Base-by-base conservation (phyloP, 371 early-diverging fungal genomes). In the Mortierella sp. region DNA sequence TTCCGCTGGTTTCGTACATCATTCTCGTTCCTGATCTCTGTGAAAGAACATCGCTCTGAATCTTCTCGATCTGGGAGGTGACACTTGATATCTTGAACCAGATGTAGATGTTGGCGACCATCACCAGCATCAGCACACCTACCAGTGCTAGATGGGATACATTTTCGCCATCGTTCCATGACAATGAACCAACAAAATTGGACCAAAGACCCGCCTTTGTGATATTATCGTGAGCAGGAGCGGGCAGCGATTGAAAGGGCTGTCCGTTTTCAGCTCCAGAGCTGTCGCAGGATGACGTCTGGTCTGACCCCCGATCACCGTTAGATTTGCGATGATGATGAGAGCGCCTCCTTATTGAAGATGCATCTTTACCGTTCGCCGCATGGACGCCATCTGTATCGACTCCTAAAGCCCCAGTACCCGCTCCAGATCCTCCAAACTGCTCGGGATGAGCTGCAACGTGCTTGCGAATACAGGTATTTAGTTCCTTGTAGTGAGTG, bases 391-490 rank as follows among this genome's bases (percentile, higher is more conserved):
- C 11, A 14, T 7, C 7, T 7, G 37, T 1, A 34, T 34, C 4
- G 4, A 14, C 37, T 34, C 44, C 19, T 44, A 8, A 3, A 19
- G 14, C 44, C 7, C 44, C 34, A 46, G 28, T 19, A 28, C 48
- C n/a, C n/a, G n/a, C n/a, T n/a, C n/a, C 57, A 11, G 61, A 21
- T 3, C 50, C 65, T 24, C 32, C 57, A 47, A 70, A 60, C 21
- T 42, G 42, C 12, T 53, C 52, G 1, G 84, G 80, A 26, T 82
- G 67, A 0, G 72, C 67, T 0, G 79, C 82, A 46, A 86, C 78
- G 65, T 87, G 82, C 28, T 86, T 85, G 28, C 86, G 80, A 27
- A 89, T 78, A 23, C 84, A 83, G 50, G 79, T 80, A 62, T 88
- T 86, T 37, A 89, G 65, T 37, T 79, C 79, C 62, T 84, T 86